Conservation (phyloP, 257 asterid genomes). For the Solanum habrochaites region DNA sequence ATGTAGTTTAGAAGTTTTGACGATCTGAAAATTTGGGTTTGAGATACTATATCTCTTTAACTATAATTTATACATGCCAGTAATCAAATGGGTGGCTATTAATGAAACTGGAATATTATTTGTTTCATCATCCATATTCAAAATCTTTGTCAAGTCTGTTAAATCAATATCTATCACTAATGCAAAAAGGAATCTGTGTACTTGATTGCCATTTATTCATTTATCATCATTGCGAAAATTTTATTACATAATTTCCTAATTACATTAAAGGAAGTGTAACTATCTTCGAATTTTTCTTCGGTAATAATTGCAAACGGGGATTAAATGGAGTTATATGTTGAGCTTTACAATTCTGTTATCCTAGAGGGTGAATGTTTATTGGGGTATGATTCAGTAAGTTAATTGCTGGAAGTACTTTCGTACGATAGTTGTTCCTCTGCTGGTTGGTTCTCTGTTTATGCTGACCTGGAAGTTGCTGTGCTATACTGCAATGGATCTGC, state of each 20-base stretch:
- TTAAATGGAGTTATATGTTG: background rate
- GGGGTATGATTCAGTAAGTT: too few species aligned
- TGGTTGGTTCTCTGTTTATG: background rate
- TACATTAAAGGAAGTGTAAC: too few species aligned
- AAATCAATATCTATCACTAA: background rate
- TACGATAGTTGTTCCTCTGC: background rate
- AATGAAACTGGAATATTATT: background rate
- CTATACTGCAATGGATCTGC: background rate
- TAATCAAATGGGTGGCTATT: background rate
- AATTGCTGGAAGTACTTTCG: background rate
- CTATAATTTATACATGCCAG: background rate
- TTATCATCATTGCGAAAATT: background rate
- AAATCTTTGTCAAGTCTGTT: accelerated
- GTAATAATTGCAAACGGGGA: background rate
- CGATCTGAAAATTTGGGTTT: background rate
- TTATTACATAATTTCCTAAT: background rate
- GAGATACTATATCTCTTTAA: background rate
- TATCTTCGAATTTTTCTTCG: accelerated
- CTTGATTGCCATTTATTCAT: too few species aligned
- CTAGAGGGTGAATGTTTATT: background rate
- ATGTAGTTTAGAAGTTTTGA: background rate
- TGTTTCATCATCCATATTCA: background rate
- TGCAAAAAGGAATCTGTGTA: background rate
- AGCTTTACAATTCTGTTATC: background rate
- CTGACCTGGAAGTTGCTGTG: background rate